Evolutionary conservation across 2,329 filamentous ascomycete genomes (phyloP).

Genomic region (Ceratocystis lukuohia): DNA sequence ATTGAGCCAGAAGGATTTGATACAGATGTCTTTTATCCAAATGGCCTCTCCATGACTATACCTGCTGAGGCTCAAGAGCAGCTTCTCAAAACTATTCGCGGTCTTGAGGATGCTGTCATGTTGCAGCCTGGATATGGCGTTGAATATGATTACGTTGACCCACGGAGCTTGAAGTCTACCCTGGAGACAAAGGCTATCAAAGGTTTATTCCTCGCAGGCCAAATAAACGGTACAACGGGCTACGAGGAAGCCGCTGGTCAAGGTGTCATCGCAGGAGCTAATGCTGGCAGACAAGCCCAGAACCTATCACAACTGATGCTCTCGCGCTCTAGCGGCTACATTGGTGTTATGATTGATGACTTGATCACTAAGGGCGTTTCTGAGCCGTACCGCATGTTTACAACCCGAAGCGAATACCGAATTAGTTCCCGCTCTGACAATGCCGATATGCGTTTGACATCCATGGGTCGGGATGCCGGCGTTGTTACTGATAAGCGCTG

Average conservation of each 20-base stretch:
- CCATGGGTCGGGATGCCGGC: slow-evolving; percentile 60
- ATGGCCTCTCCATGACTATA: slow-evolving; percentile 94
- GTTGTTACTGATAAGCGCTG: slow-evolving; percentile 70
- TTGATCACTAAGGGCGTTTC: slow-evolving; percentile 92
- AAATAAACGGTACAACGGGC: slow-evolving; percentile 96
- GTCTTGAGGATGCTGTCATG: slow-evolving; percentile 81
- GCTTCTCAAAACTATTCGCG: slow-evolving; percentile 73
- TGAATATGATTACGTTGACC: slow-evolving; percentile 97
- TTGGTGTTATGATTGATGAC: slow-evolving; percentile 98
- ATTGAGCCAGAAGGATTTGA: slow-evolving; percentile 92
- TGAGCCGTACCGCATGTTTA: slow-evolving; percentile 98
- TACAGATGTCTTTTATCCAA: slow-evolving; percentile 83
- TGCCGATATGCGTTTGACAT: slow-evolving; percentile 74
- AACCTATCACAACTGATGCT: slow-evolving; percentile 53
- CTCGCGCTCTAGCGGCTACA: slow-evolving; percentile 78
- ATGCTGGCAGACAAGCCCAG: slow-evolving; percentile 70
- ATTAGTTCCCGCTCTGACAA: slow-evolving; percentile 90
- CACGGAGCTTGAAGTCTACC: slow-evolving; percentile 71
- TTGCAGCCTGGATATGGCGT: slow-evolving; percentile 92
- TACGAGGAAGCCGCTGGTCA: slow-evolving; percentile 97
- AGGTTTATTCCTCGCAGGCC: slow-evolving; percentile 82
- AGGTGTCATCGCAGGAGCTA: slow-evolving; percentile 82
- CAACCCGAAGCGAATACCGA: slow-evolving; percentile 84
- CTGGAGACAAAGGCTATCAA: slow-evolving; percentile 86
- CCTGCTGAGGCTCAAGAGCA: slow-evolving; percentile 75